These are phyloP conservation scores for Silene coronaria DNA, from an alignment of 179 eudicot species.

Conservation along the genomic window DNA sequence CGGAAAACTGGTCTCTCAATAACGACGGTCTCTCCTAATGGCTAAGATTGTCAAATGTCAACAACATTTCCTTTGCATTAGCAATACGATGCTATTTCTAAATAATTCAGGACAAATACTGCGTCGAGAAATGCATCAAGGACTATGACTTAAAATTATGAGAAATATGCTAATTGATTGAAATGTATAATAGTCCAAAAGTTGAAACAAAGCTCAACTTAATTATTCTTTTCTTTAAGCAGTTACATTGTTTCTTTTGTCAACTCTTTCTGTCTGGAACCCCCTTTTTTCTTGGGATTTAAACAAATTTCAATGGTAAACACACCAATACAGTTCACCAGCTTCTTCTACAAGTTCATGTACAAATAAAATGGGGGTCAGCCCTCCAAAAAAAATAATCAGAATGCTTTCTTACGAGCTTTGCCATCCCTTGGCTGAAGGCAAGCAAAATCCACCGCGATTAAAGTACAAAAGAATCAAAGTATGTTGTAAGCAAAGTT, in stretches of 20 bases:
- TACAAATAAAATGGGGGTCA: not conserved
- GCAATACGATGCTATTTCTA: no score
- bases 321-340: not conserved
- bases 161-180: not conserved
- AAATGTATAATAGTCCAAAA: not conserved
- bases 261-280: not conserved
- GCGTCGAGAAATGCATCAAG: no score
- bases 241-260: not conserved
- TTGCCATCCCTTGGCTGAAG: constrained; percentile 8
- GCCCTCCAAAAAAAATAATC: not conserved
- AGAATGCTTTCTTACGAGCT: not conserved
- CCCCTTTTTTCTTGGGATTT: not conserved
- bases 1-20: no score
- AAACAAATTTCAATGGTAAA: constrained; percentile 12
- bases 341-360: constrained; percentile 21
- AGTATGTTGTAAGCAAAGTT: constrained; percentile 25
- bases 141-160: no score
- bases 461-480: constrained; percentile 32
- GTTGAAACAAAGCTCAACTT: not conserved
- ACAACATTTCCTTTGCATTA: no score
- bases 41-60: no score
- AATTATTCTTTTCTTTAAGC: not conserved
- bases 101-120: no score
- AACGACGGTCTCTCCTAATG: no score
- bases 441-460: constrained; percentile 16